Conservation (phyloP, 1,139 yeast species). For the Ogataea hybrid region DNA sequence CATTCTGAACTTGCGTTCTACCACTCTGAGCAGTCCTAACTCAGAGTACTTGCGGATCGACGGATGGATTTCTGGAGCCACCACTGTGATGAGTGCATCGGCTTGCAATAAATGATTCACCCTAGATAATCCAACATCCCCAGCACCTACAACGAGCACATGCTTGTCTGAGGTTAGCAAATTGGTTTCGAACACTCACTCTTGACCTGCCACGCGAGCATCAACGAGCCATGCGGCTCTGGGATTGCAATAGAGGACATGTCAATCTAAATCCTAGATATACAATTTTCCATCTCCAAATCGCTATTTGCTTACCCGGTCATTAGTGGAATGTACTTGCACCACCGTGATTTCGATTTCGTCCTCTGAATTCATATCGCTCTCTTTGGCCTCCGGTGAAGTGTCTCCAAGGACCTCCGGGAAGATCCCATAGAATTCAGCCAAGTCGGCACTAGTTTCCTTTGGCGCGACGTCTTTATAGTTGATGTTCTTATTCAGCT, state of each 20-base stretch:
- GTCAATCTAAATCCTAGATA: not conserved
- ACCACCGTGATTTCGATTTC: not conserved
- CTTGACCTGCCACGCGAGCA: constrained; percentile 72
- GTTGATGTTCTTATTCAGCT: not conserved
- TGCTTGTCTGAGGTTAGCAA: constrained; percentile 39
- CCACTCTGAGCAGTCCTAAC: constrained; percentile 43
- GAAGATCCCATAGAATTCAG: constrained; percentile 6
- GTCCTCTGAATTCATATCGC: not conserved
- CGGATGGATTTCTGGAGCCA: constrained; percentile 49
- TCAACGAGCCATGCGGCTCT: constrained; percentile 49
- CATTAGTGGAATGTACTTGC: not conserved
- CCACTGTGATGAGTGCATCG: constrained; percentile 65
- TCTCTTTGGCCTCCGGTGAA: not conserved
- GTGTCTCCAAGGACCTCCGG: constrained; percentile 7
- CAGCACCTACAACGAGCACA: constrained; percentile 76
- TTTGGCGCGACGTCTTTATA: too few species aligned
- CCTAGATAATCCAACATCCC: constrained; percentile 77
- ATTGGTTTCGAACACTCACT: constrained; percentile 25
- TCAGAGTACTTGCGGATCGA: constrained; percentile 39
- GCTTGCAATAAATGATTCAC: constrained; percentile 67
- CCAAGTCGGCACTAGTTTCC: not conserved
- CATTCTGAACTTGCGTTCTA: constrained; percentile 41
- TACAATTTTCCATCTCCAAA: not conserved
- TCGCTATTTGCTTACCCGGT: constrained; percentile 2
- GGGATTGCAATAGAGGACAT: constrained; percentile 22